These are phyloP conservation scores for Logfia minima DNA, from an alignment of 129 eudicot genomes.

Conservation along the genomic window DNA sequence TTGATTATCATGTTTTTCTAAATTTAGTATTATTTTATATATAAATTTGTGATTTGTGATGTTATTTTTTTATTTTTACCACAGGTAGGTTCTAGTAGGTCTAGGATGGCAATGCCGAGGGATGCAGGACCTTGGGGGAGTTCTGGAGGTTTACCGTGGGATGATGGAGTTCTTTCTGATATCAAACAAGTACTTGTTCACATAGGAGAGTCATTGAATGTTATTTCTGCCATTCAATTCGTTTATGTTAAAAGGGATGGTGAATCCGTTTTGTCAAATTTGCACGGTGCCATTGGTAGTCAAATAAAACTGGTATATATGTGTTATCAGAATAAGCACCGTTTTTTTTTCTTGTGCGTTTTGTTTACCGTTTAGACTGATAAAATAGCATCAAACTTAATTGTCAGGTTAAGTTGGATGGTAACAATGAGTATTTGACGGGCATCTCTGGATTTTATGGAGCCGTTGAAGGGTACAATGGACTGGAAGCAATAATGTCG, in stretches of 20 bases:
- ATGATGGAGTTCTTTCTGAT: conserved; percentile 25
- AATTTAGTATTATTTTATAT: too few species aligned
- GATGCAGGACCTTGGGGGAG: conserved; percentile 32
- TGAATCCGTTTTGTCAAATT: conserved; percentile 8
- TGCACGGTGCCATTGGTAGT: conserved; percentile 19
- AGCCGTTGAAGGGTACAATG: background rate
- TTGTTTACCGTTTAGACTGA: background rate
- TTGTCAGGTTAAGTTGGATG: conserved; percentile 20
- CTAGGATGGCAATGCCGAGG: conserved; percentile 13
- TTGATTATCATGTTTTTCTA: background rate
- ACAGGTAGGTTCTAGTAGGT: background rate
- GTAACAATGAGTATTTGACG: background rate
- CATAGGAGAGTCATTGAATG: background rate
- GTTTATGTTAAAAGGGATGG: conserved; percentile 18
- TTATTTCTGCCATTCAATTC: conserved; percentile 14
- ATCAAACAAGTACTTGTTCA: conserved; percentile 24
- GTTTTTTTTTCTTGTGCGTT: background rate
- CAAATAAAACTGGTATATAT: background rate
- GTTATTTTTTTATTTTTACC: background rate
- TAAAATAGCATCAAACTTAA: background rate
- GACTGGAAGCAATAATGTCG: conserved; percentile 4
- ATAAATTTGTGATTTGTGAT: too few species aligned
- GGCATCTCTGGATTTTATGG: conserved; percentile 15
- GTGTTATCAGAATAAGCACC: too few species aligned
- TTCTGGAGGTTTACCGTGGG: conserved; percentile 33